Evolutionary conservation across 257 asterid genomes (phyloP).

Genomic region (Dorcoceras hygrometricum): DNA sequence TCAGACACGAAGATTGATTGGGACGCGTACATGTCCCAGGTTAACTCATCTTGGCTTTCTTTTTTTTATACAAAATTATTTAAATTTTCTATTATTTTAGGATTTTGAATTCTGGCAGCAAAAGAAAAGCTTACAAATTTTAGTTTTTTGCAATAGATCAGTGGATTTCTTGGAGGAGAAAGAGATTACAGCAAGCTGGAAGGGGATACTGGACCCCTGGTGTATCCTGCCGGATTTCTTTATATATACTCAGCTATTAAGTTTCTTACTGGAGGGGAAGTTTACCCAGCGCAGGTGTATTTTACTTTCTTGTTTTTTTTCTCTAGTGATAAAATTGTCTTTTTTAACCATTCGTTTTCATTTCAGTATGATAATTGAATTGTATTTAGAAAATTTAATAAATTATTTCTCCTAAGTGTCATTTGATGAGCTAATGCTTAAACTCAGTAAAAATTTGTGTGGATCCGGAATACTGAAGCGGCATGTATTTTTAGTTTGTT

Average conservation of each 20-base stretch:
- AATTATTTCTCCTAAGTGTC: not conserved
- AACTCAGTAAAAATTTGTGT: not conserved
- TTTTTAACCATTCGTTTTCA: not conserved
- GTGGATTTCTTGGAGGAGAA: conserved; percentile 84
- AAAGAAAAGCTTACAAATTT: conserved; percentile 2
- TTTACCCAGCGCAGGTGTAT: conserved; percentile 81
- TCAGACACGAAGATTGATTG: conserved; percentile 97
- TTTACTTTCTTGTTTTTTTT: conserved; percentile 3
- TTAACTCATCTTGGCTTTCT: conserved; percentile 14
- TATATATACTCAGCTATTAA: conserved; percentile 78
- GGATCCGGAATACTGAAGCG: not conserved
- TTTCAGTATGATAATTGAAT: not conserved
- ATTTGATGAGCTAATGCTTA: not conserved
- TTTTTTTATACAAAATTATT: not conserved
- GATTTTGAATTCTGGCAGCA: conserved; percentile 6
- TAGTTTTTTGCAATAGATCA: conserved; percentile 40
- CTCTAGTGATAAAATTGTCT: not conserved
- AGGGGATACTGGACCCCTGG: conserved; percentile 97
- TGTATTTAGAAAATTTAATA: not conserved
- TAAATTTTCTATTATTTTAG: not conserved
- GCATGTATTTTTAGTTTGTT: not conserved
- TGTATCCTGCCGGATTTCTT: conserved; percentile 97
- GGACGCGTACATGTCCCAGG: conserved; percentile 99
- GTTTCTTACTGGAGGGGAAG: conserved; percentile 75
- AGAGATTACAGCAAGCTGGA: conserved; percentile 84